phyloP scores from a whole-genome alignment of 1,284 basidiomycete genomes.

The Ganoderma boninense region DNA sequence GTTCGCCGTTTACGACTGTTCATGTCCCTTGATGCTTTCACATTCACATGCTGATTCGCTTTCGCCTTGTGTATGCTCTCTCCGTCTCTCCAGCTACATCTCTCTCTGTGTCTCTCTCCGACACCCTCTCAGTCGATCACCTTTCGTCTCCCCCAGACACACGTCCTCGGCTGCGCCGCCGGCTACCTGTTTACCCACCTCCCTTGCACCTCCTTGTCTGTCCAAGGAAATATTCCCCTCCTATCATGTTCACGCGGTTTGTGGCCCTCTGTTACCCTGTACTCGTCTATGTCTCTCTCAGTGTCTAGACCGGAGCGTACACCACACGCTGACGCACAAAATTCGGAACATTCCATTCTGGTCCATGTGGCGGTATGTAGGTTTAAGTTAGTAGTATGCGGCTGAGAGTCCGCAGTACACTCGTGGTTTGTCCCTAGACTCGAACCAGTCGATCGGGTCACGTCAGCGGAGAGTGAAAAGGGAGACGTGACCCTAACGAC shows the following conservation, averaged over 20 bases:
- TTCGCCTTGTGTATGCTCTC: constrained; percentile 2
- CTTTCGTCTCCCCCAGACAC: not conserved
- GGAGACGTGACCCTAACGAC: no score
- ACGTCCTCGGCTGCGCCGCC: constrained; percentile 19
- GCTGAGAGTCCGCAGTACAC: not conserved
- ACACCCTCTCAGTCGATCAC: not conserved
- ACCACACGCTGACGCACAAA: not conserved
- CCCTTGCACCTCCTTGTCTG: not conserved
- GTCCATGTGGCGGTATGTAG: not conserved
- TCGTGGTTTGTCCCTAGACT: not conserved
- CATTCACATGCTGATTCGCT: constrained; percentile 16
- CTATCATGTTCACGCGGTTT: not conserved
- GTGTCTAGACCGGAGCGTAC: not conserved
- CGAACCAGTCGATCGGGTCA: no score
- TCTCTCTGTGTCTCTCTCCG: not conserved
- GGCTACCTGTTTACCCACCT: constrained; percentile 1
- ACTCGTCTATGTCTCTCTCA: not conserved
- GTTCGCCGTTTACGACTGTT: constrained; percentile 22
- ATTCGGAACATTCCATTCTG: not conserved
- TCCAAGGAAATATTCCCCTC: not conserved
- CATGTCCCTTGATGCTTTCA: constrained; percentile 27
- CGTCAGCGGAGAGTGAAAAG: no score
- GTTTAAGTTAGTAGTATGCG: not conserved
- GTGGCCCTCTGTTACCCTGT: constrained; percentile 5
- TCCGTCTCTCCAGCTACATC: not conserved